Evolutionary conservation across 2,329 filamentous ascomycete species (phyloP).

Genomic region (Alternaria dauci): DNA sequence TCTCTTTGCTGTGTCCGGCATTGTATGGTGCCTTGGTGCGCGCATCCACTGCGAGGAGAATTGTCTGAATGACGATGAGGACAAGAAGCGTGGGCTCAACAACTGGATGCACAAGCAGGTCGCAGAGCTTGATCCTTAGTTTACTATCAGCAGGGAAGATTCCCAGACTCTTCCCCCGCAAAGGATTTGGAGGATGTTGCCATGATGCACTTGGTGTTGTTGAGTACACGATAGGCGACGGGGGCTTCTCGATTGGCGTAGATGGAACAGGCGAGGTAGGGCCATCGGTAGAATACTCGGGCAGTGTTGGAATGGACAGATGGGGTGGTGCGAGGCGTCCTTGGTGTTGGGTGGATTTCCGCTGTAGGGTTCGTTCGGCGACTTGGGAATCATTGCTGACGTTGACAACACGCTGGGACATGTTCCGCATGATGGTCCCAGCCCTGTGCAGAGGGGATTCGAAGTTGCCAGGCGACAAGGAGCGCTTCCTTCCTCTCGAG

Average conservation of each 20-base stretch:
- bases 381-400: constrained; percentile 91
- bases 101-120: constrained; percentile 83
- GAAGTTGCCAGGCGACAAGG: constrained; percentile 55
- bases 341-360: constrained; percentile 66
- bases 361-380: constrained; percentile 74
- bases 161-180: constrained; percentile 85
- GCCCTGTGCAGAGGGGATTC: constrained; percentile 60
- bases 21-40: constrained; percentile 72
- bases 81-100: constrained; percentile 87
- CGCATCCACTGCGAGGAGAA: constrained; percentile 87
- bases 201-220: constrained; percentile 53
- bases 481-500: constrained; percentile 57
- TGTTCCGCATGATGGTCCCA: constrained; percentile 66
- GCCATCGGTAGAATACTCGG: constrained; percentile 58
- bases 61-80: constrained; percentile 85
- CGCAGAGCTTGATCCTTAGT: constrained; percentile 77
- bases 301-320: constrained; percentile 61
- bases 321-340: constrained; percentile 60
- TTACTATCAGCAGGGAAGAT: constrained; percentile 82
- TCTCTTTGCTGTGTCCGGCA: constrained; percentile 58
- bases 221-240: constrained; percentile 38
- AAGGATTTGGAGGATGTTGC: constrained; percentile 69
- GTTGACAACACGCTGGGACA: constrained; percentile 98
- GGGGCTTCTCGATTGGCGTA: constrained; percentile 50
- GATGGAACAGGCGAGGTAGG: constrained; percentile 41